These are phyloP conservation scores for Candida ficus DNA, from an alignment of 805 yeast species.

Conservation along the genomic window DNA sequence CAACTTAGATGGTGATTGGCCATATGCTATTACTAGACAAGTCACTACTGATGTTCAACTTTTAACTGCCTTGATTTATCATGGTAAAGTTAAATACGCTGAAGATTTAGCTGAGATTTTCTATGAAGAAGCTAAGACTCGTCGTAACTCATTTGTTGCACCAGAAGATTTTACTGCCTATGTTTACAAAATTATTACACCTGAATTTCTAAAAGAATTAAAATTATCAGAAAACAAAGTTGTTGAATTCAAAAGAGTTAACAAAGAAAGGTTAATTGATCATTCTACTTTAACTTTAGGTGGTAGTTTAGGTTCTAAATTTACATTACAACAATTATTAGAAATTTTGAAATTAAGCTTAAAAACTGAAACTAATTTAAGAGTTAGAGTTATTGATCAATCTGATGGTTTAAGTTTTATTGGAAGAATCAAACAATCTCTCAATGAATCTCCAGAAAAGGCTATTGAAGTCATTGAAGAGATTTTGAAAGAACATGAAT, in stretches of 20 bases:
- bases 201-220: conserved; percentile 10
- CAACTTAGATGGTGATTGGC: conserved; percentile 51
- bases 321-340: conserved; percentile 40
- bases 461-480: conserved; percentile 13
- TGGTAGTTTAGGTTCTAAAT: conserved; percentile 45
- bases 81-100: conserved; percentile 21
- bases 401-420: conserved; percentile 15
- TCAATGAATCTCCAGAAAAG: conserved; percentile 12
- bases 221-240: conserved; percentile 13
- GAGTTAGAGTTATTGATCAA: conserved; percentile 34
- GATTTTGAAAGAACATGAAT: conserved; percentile 10
- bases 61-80: conserved; percentile 20
- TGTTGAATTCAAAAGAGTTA: conserved; percentile 17
- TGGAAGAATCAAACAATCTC: conserved; percentile 16
- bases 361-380: conserved; percentile 27
- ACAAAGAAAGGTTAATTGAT: conserved; percentile 14
- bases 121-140: conserved; percentile 34
- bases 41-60: conserved; percentile 45
- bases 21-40: conserved; percentile 46
- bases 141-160: conserved; percentile 45
- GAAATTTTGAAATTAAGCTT: conserved; percentile 28
- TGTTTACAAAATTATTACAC: conserved; percentile 25
- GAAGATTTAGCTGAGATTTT: conserved; percentile 34
- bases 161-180: conserved; percentile 39
- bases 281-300: conserved; percentile 46